Base-by-base conservation (phyloP, 1,284 basidiomycete species). In the Cutaneotrichosporon arboriforme region DNA sequence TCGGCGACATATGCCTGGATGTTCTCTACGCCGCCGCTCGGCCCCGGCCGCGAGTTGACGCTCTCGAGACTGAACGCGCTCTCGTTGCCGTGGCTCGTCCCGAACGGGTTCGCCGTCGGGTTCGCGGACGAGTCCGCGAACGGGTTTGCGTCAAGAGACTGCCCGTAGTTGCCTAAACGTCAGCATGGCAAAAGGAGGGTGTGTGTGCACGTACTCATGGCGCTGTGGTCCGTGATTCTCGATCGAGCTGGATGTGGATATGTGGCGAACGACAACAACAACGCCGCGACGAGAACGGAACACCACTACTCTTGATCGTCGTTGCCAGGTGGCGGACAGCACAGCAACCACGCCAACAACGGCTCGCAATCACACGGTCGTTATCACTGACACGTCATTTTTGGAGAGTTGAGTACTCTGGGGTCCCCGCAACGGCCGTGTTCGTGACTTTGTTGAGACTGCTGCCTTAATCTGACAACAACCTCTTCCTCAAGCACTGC, bases 61-160 rank as follows among this genome's bases (percentile, higher is more conserved):
- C 46, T 47, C 22, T 67, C 68, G 45, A 74, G 63, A 8, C 67
- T 69, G 54, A 68, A 68, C 18, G 70, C 60, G 9, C 68, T 70
- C 31, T 68, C 66, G 55, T 71, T 72, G 39, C 57, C 52, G 33
- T 68, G 60, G 22, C 57, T 51, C 54, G 71, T 73, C 14, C 69
- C 70, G 57, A 71, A 70, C 22, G 54, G 52, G 54, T 62, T 58
- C 40, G 52, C 50, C 60, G 71, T 72, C 10, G 71, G 71, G 58
- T 72, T 69, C 17, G 66, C 61, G n/a, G 34, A 33, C 34, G 45
- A 20, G 33, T 46, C 45, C 18, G 45, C 37, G 47, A 49, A 41
- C 8, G 47, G 40, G 33, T 49, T 49, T 5, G 39, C 47, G 33
- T 49, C 22, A 13, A 40, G 12, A 13, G n/a, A 12, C 17, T 40